Evolutionary conservation across 2,329 filamentous ascomycete genomes (phyloP), one percentile per base, ranked within the genome.

Genomic region (Exophiala dermatitidis): DNA sequence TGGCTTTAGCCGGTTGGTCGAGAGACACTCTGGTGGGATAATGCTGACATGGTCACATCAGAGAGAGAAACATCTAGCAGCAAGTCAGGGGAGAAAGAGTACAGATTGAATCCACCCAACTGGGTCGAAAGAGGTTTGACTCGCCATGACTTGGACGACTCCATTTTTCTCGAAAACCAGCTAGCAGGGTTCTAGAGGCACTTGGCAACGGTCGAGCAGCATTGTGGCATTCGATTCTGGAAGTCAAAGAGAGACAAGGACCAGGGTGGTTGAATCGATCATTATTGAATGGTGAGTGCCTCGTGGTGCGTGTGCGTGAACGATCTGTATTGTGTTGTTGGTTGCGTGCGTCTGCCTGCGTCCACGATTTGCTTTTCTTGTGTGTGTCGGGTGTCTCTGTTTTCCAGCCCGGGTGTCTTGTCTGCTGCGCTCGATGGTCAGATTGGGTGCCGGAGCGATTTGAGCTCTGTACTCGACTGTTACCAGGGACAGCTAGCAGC

Each of bases 161-260:
- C 53, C 57, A 50, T 57, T 56, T 19, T 38, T 59, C 57, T 59
- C 57, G 57, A 57, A 57, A 57, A 33, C 6, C 48, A 41, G 40
- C 57, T 59, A 59, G 54, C 53, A 59, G 57, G 57, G 57, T 59
- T 59, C 57, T 57, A 59, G 54, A 53, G 57, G 38, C 40, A 41
- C 57, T 59, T 59, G 57, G 57, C 57, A 59, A 56, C 57, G 53
- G 57, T 59, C 53, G 38, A 59, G 53, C 50, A 59, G 56, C 53
- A 58, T 28, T 44, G 36, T 45, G 42, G 32, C 42, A 45, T 45
- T 45, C 28, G 4, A 19, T 31, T 45, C 10, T 31, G 42, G 42
- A 31, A 32, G 42, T 30, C 30, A 32, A 5, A 5, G 42, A 32
- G 42, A 45, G 42, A 32, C 6, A 32, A 6, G 29, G 30, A 19